Conservation (phyloP, 768 basidiomycete species). For the Sarcomyxa edulis region DNA sequence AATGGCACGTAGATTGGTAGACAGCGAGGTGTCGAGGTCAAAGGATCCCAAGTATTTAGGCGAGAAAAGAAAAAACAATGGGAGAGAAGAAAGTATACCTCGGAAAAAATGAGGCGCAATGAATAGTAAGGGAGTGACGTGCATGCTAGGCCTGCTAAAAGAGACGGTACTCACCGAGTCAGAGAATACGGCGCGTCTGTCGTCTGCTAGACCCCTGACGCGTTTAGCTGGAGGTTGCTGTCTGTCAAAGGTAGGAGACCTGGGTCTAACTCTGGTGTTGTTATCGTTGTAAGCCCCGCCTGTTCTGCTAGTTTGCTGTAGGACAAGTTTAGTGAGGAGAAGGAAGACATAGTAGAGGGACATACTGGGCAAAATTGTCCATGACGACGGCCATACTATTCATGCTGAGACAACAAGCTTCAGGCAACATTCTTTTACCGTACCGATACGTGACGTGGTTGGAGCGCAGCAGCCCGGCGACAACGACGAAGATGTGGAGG, state of each 20-base stretch:
- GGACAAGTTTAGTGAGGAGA: too few relatives aligned
- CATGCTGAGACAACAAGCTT: conserved; percentile 71
- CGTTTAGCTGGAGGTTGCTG: conserved; percentile 48
- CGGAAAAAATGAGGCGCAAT: too few relatives aligned
- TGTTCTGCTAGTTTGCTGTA: conserved; percentile 68
- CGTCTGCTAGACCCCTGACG: conserved; percentile 29
- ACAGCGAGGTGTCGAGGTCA: too few relatives aligned
- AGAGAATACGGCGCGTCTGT: conserved; percentile 20
- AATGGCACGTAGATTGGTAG: too few relatives aligned
- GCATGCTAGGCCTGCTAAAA: conserved; percentile 4
- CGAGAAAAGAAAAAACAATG: too few relatives aligned
- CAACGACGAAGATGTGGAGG: conserved; percentile 57
- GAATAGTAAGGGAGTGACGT: too few relatives aligned
- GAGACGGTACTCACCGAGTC: conserved; percentile 24
- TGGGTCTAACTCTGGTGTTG: conserved; percentile 29
- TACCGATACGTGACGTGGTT: conserved; percentile 86
- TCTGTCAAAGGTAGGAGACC: conserved; percentile 38
- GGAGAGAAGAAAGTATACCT: too few relatives aligned
- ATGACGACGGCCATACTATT: conserved; percentile 77
- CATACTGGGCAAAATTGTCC: conserved; percentile 77
- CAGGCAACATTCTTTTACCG: conserved; percentile 86
- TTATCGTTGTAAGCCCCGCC: conserved; percentile 20
- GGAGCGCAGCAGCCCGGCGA: conserved; percentile 62
- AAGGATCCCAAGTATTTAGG: too few relatives aligned
- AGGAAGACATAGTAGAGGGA: conserved; percentile 8